Base-by-base conservation (phyloP, 2,329 filamentous ascomycete genomes). In the Paecilomyces formosus region DNA sequence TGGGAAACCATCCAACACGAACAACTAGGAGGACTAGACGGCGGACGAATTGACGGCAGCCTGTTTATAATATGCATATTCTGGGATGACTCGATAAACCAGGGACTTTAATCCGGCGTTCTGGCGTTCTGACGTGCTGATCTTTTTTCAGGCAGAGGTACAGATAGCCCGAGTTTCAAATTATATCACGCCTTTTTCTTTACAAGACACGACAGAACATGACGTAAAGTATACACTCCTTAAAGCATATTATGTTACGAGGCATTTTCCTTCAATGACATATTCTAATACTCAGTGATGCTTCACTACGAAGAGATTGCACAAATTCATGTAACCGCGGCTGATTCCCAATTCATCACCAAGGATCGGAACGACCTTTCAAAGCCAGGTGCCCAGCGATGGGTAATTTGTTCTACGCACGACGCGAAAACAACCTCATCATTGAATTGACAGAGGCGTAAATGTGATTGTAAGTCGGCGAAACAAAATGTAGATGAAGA, bases 331-430 rank as follows among this genome's bases (percentile, higher is more conserved):
- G 84, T 88, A 79, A 85, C 85, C 85, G 79, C 84, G 81, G 83
- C 85, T 88, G 85, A 88, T 88, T 88, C 85, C 85, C 81, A 82
- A 79, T 76, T 80, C 81, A 77, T 87, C 84, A 81, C 75, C 65
- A 75, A 81, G 78, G 76, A 79, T 82, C 82, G 75, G 74, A 83
- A 86, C 76, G 82, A 83, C 79, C 78, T 77, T 81, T 86, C 84
- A 82, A 85, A 81, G 76, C 77, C 82, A 81, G 85, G 85, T 83
- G 85, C 85, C 85, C 85, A 88, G 85, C 84, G 79, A 87, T 82
- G 84, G 84, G 84, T 82, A 67, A 66, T 77, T 79, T 77, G 64
- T 67, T 88, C 84, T 88, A 76, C 85, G 85, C 84, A 72, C 84
- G 85, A 85, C 82, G 81, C 83, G 83, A 86, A 85, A 85, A 85